Evolutionary conservation across 306 rosid species (phyloP).

Genomic region (Acmispon strigosus): DNA sequence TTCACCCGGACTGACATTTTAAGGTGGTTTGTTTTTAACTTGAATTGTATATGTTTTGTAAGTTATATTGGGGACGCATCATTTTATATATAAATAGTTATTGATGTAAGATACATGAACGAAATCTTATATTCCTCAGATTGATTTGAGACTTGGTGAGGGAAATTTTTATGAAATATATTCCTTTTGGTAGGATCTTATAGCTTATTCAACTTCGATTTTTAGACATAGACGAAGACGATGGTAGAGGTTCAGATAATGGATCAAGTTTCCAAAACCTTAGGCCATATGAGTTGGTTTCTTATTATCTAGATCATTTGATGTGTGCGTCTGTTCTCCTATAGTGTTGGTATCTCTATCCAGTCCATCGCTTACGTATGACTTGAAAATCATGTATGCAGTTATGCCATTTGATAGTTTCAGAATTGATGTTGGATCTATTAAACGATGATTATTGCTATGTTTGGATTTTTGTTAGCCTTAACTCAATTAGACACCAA

Average conservation of each 20-base stretch:
- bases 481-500: too few species aligned
- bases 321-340: too few species aligned
- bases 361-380: too few species aligned
- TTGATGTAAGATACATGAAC: slow-evolving; percentile 32
- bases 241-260: too few species aligned
- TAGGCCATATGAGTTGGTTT: too few species aligned
- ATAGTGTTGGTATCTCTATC: too few species aligned
- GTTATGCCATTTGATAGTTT: not conserved
- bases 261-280: too few species aligned
- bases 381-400: not conserved
- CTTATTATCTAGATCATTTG: too few species aligned
- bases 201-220: not conserved
- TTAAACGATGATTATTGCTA: too few species aligned
- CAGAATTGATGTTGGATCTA: not conserved
- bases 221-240: too few species aligned
- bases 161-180: slow-evolving; percentile 16
- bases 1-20: slow-evolving; percentile 56
- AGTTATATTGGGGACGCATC: slow-evolving; percentile 48
- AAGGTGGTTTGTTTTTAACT: slow-evolving; percentile 42
- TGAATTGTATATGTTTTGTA: slow-evolving; percentile 86
- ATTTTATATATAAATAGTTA: slow-evolving; percentile 44
- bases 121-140: slow-evolving; percentile 17
- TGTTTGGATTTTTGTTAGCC: too few species aligned
- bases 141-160: slow-evolving; percentile 16
- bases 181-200: slow-evolving; percentile 17